Evolutionary conservation across 805 yeast genomes (phyloP).

Genomic region (Brettanomyces sp.): DNA sequence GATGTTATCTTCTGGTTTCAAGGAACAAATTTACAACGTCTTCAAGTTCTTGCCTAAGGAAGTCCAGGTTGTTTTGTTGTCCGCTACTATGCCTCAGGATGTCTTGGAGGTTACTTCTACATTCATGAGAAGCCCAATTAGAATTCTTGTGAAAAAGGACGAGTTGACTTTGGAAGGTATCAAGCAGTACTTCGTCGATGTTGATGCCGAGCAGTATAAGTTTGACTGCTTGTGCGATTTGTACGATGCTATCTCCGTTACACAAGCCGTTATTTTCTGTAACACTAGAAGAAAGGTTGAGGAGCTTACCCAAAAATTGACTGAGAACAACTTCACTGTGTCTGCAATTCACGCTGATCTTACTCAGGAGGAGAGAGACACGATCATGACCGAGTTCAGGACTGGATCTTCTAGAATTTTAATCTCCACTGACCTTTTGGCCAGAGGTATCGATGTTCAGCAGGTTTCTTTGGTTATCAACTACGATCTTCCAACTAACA

Average conservation of each 20-base stretch:
- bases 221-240: slow-evolving; percentile 90
- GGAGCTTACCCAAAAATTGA: slow-evolving; percentile 75
- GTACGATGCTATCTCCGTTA: slow-evolving; percentile 89
- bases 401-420: slow-evolving; percentile 86
- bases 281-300: slow-evolving; percentile 94
- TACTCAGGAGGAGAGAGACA: slow-evolving; percentile 90
- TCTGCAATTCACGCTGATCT: slow-evolving; percentile 96
- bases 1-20: slow-evolving; percentile 84
- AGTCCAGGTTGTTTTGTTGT: slow-evolving; percentile 86
- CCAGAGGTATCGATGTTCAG: slow-evolving; percentile 98
- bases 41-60: slow-evolving; percentile 76
- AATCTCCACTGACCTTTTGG: slow-evolving; percentile 95
- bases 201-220: slow-evolving; percentile 89
- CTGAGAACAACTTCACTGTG: slow-evolving; percentile 78
- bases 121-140: slow-evolving; percentile 89
- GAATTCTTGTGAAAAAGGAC: slow-evolving; percentile 89
- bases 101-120: slow-evolving; percentile 87
- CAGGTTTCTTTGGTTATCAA: slow-evolving; percentile 93
- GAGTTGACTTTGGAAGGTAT: slow-evolving; percentile 92
- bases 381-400: slow-evolving; percentile 92
- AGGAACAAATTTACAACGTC: slow-evolving; percentile 89
- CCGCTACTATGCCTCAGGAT: slow-evolving; percentile 90
- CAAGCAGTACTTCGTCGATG: slow-evolving; percentile 83
- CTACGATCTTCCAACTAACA: slow-evolving; percentile 87
- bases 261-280: slow-evolving; percentile 97